A percentile compares a stretch with the other conserved stretches of the same genome.
Evolutionary conservation across 2,329 filamentous ascomycete genomes (phyloP).

Genomic region (Calonectria fujianensis): DNA sequence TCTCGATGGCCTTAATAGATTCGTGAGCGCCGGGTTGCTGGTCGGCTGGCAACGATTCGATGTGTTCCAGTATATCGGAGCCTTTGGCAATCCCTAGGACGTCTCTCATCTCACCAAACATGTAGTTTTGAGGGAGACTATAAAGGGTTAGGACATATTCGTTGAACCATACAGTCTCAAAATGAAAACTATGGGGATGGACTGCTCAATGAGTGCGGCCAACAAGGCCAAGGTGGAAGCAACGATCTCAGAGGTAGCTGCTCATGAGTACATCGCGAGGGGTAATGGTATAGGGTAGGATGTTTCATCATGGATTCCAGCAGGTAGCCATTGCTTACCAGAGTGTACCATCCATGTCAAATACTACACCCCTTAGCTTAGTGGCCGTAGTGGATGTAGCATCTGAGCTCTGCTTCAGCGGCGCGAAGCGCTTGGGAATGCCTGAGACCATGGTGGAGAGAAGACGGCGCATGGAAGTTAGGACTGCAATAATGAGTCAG

Average conservation of each 20-base stretch:
- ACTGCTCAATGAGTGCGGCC: background rate
- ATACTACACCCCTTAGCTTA: conserved; percentile 79
- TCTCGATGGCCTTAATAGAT: conserved; percentile 87
- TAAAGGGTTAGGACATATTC: background rate
- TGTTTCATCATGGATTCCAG: background rate
- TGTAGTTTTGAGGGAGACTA: conserved; percentile 94
- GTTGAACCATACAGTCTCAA: background rate
- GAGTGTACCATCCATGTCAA: conserved; percentile 96
- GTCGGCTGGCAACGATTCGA: conserved; percentile 81
- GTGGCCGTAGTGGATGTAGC: conserved; percentile 61
- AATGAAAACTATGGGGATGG: background rate
- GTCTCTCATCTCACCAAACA: conserved; percentile 91
- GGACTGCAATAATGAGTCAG: background rate
- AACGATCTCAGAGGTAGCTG: background rate
- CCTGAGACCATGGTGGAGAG: conserved; percentile 65
- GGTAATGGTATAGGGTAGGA: conserved; percentile 18
- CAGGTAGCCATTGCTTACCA: conserved; percentile 76
- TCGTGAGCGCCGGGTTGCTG: conserved; percentile 79
- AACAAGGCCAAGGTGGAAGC: background rate
- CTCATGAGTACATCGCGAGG: background rate
- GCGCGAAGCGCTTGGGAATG: conserved; percentile 72
- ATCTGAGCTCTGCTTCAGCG: conserved; percentile 65
- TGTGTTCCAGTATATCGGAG: conserved; percentile 91
- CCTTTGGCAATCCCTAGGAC: conserved; percentile 83
- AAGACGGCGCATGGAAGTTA: conserved; percentile 54